Conservation (phyloP, 1,284 basidiomycete genomes). For the Hypsizygus ulmarius region DNA sequence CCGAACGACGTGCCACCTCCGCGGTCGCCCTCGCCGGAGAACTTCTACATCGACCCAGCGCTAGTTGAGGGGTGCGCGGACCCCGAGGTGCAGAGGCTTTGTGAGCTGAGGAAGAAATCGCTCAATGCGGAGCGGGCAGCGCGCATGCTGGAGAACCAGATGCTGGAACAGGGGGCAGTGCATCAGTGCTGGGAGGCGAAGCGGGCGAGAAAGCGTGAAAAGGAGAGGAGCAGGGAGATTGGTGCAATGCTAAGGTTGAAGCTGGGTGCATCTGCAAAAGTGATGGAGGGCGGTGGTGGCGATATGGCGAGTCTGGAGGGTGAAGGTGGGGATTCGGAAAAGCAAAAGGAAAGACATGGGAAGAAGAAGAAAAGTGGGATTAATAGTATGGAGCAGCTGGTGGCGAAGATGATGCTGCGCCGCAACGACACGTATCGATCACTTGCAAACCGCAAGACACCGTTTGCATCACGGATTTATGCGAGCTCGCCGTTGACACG, state of each 20-base stretch:
- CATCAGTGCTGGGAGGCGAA: slow-evolving; percentile 44
- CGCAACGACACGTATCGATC: slow-evolving; percentile 21
- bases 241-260: slow-evolving; percentile 49
- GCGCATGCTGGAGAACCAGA: slow-evolving; percentile 34
- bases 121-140: slow-evolving; percentile 40
- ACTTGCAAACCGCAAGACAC: slow-evolving; percentile 18
- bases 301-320: slow-evolving; percentile 13
- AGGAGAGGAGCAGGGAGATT: slow-evolving; percentile 51
- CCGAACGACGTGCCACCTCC: slow-evolving; percentile 37
- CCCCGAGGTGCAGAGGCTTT: slow-evolving; percentile 37
- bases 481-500: slow-evolving; percentile 12
- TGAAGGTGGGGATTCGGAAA: slow-evolving; percentile 1
- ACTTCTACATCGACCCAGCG: slow-evolving; percentile 36
- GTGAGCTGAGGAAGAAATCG: slow-evolving; percentile 38
- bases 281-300: slow-evolving; percentile 22
- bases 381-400: slow-evolving; percentile 44
- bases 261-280: slow-evolving; percentile 29
- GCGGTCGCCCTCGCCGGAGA: slow-evolving; percentile 47
- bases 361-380: slow-evolving; percentile 16
- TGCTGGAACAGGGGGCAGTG: slow-evolving; percentile 36
- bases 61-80: slow-evolving; percentile 36
- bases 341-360: slow-evolving; percentile 5
- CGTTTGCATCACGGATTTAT: slow-evolving; percentile 7
- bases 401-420: slow-evolving; percentile 56
- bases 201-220: slow-evolving; percentile 44